Conservation (phyloP, 768 basidiomycete genomes). For the Tremella yokohamensis region DNA sequence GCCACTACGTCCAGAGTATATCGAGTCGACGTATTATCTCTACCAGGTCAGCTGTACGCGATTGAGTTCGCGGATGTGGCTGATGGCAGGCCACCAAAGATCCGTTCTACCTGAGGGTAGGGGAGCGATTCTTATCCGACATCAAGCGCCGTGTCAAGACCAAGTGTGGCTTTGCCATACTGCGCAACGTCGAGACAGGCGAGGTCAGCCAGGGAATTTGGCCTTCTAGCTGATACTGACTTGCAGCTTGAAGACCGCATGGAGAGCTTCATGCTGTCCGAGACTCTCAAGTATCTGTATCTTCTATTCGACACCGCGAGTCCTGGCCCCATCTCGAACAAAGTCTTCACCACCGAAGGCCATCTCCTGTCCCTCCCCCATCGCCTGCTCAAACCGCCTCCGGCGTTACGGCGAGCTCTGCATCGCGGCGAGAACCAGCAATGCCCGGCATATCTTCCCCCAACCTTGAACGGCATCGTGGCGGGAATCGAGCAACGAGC, state of each 20-base stretch:
- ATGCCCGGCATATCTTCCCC: slow-evolving; percentile 64
- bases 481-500: slow-evolving; percentile 67
- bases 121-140: slow-evolving; percentile 76
- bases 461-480: slow-evolving; percentile 51
- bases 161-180: slow-evolving; percentile 77
- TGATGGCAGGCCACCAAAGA: slow-evolving; percentile 75
- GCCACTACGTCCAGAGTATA: slow-evolving; percentile 63
- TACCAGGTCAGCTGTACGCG: slow-evolving; percentile 57
- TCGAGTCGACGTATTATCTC: slow-evolving; percentile 94
- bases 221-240: slow-evolving; percentile 49
- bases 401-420: slow-evolving; percentile 58
- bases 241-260: slow-evolving; percentile 78
- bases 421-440: slow-evolving; percentile 29
- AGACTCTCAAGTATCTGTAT: slow-evolving; percentile 91
- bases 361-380: slow-evolving; percentile 71
- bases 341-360: slow-evolving; percentile 92
- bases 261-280: slow-evolving; percentile 94
- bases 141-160: slow-evolving; percentile 71
- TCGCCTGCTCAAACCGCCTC: slow-evolving; percentile 59
- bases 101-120: slow-evolving; percentile 86
- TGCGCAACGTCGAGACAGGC: slow-evolving; percentile 65
- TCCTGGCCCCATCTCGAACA: slow-evolving; percentile 73
- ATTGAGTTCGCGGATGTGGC: slow-evolving; percentile 10
- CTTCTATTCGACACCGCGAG: slow-evolving; percentile 73
- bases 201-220: slow-evolving; percentile 22